phyloP scores from a whole-genome alignment of 257 asterid genomes.

The Jacaranda mimosifolia region DNA sequence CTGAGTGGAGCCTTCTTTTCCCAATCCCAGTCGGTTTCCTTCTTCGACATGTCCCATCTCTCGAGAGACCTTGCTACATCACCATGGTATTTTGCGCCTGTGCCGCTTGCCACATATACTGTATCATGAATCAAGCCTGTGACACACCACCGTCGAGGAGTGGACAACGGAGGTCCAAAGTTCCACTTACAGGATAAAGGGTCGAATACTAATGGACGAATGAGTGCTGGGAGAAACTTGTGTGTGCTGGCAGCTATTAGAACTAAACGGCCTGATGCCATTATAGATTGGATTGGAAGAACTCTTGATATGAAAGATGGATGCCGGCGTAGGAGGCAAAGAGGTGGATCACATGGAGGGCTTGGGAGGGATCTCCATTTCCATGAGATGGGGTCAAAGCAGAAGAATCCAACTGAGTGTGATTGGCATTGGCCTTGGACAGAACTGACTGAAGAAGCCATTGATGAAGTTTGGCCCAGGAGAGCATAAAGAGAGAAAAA shows the following conservation, averaged over 20 bases:
- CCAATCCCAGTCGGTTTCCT: conserved; percentile 60
- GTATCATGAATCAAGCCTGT: conserved; percentile 46
- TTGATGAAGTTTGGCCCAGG: conserved; percentile 39
- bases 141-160: conserved; percentile 82
- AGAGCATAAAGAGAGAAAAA: conserved; percentile 64
- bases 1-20: conserved; percentile 46
- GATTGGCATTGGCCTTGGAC: not conserved
- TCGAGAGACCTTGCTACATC: conserved; percentile 72
- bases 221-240: conserved; percentile 63
- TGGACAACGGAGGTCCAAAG: conserved; percentile 58
- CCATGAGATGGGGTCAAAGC: conserved; percentile 67
- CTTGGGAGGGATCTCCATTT: conserved; percentile 63
- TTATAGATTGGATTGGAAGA: conserved; percentile 67
- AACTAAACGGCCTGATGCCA: conserved; percentile 47
- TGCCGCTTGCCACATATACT: conserved; percentile 68
- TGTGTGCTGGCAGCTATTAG: conserved; percentile 64
- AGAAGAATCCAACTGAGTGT: conserved; percentile 50
- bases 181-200: conserved; percentile 62
- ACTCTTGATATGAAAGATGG: conserved; percentile 73
- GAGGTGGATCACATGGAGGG: conserved; percentile 55
- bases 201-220: conserved; percentile 61
- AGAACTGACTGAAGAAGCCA: not conserved
- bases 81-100: conserved; percentile 49
- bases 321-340: conserved; percentile 57
- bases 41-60: conserved; percentile 63